Conservation (phyloP, 2,329 filamentous ascomycete genomes). For the Aureobasidium leucospermi region DNA sequence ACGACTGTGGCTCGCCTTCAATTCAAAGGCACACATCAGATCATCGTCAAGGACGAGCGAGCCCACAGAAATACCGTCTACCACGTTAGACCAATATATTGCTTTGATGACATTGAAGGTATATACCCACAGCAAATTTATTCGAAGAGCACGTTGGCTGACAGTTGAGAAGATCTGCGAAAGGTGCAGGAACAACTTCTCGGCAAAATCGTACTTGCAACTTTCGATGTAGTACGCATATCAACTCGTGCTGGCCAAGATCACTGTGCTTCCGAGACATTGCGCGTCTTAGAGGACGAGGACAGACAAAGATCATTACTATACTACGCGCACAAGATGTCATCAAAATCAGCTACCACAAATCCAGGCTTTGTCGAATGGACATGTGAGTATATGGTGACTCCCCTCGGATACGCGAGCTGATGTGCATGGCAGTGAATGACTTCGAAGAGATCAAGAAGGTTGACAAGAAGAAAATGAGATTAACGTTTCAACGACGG, state of each 20-base stretch:
- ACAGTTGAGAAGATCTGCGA: background rate
- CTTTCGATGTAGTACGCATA: background rate
- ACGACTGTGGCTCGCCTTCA: background rate
- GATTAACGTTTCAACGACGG: background rate
- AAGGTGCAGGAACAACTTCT: background rate
- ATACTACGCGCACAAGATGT: background rate
- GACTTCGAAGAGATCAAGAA: conserved; percentile 1
- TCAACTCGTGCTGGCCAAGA: background rate
- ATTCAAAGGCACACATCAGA: background rate
- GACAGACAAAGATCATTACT: background rate
- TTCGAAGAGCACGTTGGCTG: background rate
- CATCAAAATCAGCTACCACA: background rate
- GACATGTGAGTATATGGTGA: background rate
- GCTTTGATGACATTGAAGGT: background rate
- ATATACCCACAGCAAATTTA: too few species aligned
- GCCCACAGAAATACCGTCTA: background rate
- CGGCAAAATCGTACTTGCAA: background rate
- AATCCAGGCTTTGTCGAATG: background rate
- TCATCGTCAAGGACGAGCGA: background rate
- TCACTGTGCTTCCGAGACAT: background rate
- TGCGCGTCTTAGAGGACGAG: background rate
- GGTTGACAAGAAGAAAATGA: background rate
- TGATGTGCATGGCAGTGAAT: background rate
- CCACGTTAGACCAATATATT: background rate
- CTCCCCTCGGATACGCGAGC: background rate